Conservation (phyloP, 2,329 filamentous ascomycete species). For the Xylaria polymorpha region DNA sequence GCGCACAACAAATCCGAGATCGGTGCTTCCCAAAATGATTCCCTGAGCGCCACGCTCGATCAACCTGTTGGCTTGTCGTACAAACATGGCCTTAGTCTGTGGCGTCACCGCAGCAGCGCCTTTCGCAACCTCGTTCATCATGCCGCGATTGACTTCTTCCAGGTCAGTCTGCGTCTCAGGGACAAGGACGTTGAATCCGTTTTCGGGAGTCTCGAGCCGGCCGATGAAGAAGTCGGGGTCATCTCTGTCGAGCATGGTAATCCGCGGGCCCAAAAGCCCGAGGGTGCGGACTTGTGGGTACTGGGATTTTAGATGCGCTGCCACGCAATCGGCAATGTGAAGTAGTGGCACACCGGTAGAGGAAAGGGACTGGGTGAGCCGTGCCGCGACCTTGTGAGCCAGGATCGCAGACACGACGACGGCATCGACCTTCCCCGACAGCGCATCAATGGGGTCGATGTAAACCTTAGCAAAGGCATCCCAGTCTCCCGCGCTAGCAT, state of each 20-base stretch:
- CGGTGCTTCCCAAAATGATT: constrained; percentile 24
- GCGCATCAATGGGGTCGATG: constrained; percentile 11
- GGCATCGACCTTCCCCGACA: constrained; percentile 14
- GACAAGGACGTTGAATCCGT: constrained; percentile 23
- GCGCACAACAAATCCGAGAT: constrained; percentile 25
- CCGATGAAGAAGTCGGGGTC: constrained; percentile 27
- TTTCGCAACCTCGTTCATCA: constrained; percentile 26
- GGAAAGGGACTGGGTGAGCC: neutral
- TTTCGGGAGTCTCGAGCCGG: constrained; percentile 7
- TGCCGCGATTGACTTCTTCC: constrained; percentile 15
- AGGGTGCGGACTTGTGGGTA: constrained; percentile 16
- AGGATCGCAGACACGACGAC: constrained; percentile 27
- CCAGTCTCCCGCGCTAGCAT: neutral
- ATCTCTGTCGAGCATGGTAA: constrained; percentile 22
- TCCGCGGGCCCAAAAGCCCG: constrained; percentile 20
- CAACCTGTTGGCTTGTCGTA: constrained; percentile 18
- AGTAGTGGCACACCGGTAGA: constrained; percentile 12
- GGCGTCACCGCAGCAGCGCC: constrained; percentile 20
- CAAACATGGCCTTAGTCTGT: constrained; percentile 23
- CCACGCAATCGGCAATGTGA: constrained; percentile 25
- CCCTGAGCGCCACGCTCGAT: constrained; percentile 23
- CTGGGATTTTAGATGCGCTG: constrained; percentile 11
- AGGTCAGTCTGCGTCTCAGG: constrained; percentile 16
- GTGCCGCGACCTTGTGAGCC: constrained; percentile 20
- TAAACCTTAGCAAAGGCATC: constrained; percentile 6